Evolutionary conservation across 345 rosid genomes (phyloP).

Genomic region (Heritiera fomes): DNA sequence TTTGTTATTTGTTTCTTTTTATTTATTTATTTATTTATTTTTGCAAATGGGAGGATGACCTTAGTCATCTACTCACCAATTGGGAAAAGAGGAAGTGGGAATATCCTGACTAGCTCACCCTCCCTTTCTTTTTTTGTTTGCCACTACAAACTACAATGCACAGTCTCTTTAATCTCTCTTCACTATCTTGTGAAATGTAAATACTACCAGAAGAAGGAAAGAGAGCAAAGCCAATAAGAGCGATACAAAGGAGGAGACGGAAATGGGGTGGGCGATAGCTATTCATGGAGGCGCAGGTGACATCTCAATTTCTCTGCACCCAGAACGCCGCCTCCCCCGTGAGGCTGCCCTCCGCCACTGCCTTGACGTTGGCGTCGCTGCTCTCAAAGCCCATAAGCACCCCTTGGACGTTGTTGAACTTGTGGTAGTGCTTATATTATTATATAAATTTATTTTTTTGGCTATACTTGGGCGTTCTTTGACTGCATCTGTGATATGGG

Average conservation of each 20-base stretch:
- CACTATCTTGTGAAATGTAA: neutral
- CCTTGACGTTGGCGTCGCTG: slow-evolving; percentile 75
- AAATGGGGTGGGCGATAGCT: slow-evolving; percentile 93
- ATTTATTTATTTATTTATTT: too few species aligned
- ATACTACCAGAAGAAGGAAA: neutral
- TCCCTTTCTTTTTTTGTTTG: neutral
- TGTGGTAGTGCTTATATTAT: slow-evolving; percentile 51
- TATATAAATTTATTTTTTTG: neutral
- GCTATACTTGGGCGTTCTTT: neutral
- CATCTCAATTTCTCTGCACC: slow-evolving; percentile 49
- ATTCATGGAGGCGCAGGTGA: slow-evolving; percentile 93
- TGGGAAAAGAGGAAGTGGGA: neutral
- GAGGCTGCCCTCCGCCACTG: slow-evolving; percentile 84
- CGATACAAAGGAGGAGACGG: neutral
- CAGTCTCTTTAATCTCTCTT: neutral
- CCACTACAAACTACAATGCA: neutral
- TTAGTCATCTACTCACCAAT: neutral
- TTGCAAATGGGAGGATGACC: neutral
- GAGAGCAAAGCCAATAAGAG: neutral
- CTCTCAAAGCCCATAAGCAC: slow-evolving; percentile 62
- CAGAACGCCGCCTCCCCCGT: slow-evolving; percentile 68
- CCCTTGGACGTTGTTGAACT: slow-evolving; percentile 91
- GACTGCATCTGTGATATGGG: neutral
- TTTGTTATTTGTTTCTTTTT: too few species aligned
- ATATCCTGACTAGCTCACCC: neutral